Conservation (phyloP, 805 yeast genomes). For the Metschnikowia koreensis region DNA sequence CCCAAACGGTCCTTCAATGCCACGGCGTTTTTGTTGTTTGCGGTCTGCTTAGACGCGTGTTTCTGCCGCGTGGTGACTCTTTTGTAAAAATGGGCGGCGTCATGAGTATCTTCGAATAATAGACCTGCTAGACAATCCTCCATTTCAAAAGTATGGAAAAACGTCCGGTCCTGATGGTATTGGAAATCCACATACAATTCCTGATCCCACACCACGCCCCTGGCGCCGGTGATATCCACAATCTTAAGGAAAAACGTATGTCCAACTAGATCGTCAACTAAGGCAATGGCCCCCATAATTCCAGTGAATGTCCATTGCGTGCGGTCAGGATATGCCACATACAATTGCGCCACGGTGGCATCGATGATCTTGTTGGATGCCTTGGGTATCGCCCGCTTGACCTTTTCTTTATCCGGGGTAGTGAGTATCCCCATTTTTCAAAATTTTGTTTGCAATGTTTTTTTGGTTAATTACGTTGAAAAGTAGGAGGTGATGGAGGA, state of each 20-base stretch:
- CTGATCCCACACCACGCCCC: slow-evolving; percentile 97
- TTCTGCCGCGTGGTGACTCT: slow-evolving; percentile 72
- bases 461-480: not conserved
- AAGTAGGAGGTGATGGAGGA: not conserved
- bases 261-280: slow-evolving; percentile 92
- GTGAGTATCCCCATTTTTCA: slow-evolving; percentile 37
- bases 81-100: slow-evolving; percentile 83
- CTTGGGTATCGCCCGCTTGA: slow-evolving; percentile 87
- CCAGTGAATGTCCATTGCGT: slow-evolving; percentile 86
- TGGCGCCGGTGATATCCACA: slow-evolving; percentile 76
- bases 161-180: slow-evolving; percentile 90
- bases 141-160: slow-evolving; percentile 90
- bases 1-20: slow-evolving; percentile 57
- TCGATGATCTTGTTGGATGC: slow-evolving; percentile 83
- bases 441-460: not conserved
- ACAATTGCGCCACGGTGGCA: slow-evolving; percentile 85
- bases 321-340: slow-evolving; percentile 85
- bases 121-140: slow-evolving; percentile 88
- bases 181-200: slow-evolving; percentile 85
- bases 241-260: slow-evolving; percentile 88
- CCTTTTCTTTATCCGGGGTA: slow-evolving; percentile 75
- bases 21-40: slow-evolving; percentile 82
- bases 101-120: slow-evolving; percentile 82
- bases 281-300: slow-evolving; percentile 76
- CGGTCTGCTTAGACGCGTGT: slow-evolving; percentile 83